Conservation (phyloP, 2,329 filamentous ascomycete species). For the Colletotrichum musae region DNA sequence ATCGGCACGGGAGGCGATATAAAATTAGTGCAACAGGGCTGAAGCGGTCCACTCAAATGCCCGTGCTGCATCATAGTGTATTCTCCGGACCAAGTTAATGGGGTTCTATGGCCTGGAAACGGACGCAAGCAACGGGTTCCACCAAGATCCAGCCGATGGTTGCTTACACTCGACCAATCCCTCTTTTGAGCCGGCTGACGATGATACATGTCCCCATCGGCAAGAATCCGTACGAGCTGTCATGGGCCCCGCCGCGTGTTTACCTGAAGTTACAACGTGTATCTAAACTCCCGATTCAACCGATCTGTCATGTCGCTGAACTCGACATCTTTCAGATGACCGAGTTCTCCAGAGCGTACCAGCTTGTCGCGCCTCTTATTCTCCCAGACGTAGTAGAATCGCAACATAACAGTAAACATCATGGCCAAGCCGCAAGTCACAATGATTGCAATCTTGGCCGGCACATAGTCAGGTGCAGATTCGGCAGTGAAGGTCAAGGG, state of each 20-base stretch:
- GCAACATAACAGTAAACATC: slow-evolving; percentile 20
- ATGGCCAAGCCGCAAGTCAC: slow-evolving; percentile 61
- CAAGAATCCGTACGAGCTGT: too few relatives aligned
- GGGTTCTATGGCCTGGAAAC: slow-evolving; percentile 1
- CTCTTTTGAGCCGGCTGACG: too few relatives aligned
- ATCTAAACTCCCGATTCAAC: slow-evolving; percentile 75
- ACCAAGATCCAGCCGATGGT: too few relatives aligned
- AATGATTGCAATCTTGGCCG: slow-evolving; percentile 69
- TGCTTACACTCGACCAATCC: too few relatives aligned
- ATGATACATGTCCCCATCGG: too few relatives aligned
- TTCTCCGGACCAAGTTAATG: background rate
- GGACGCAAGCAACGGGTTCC: background rate
- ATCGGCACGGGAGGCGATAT: slow-evolving; percentile 24
- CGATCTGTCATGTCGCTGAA: slow-evolving; percentile 75
- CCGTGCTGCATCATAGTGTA: background rate
- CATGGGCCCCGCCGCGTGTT: too few relatives aligned
- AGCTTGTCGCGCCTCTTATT: slow-evolving; percentile 48
- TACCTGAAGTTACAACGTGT: slow-evolving; percentile 6
- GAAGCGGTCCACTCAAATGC: slow-evolving; percentile 10
- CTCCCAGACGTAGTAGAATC: slow-evolving; percentile 33
- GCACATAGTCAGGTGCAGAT: slow-evolving; percentile 71
- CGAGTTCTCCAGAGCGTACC: slow-evolving; percentile 63
- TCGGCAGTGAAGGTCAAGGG: slow-evolving; percentile 72
- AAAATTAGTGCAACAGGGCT: slow-evolving; percentile 21
- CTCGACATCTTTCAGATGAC: slow-evolving; percentile 64